These are phyloP conservation scores for Aspergillus mulundensis DNA, from an alignment of 495 filamentous ascomycete genomes.

Conservation along the genomic window DNA sequence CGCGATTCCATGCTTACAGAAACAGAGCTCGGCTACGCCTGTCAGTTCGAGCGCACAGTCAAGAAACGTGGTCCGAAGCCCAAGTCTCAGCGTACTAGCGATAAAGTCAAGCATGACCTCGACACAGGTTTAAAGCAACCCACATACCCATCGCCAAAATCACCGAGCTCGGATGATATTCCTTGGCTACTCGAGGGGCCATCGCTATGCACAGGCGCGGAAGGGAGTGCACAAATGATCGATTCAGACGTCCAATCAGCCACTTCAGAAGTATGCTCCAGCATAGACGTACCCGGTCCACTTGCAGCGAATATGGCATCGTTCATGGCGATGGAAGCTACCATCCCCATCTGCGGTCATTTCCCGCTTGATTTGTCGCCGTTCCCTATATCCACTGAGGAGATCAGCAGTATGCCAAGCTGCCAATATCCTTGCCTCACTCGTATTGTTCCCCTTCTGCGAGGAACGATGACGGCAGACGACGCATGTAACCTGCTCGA, in stretches of 20 bases:
- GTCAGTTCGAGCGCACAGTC: conserved; percentile 4
- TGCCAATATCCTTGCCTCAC: conserved; percentile 22
- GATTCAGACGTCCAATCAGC: too few relatives aligned
- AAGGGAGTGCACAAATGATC: too few relatives aligned
- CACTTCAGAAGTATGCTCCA: too few relatives aligned
- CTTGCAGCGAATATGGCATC: too few relatives aligned
- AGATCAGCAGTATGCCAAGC: not conserved
- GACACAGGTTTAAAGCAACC: not conserved
- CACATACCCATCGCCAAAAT: not conserved
- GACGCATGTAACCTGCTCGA: conserved; percentile 50
- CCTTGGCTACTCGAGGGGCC: too few relatives aligned
- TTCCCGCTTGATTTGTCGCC: not conserved
- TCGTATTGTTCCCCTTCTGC: conserved; percentile 33
- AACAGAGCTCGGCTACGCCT: not conserved
- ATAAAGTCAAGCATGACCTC: not conserved
- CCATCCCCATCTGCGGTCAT: not conserved
- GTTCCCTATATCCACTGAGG: not conserved
- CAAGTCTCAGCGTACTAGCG: not conserved
- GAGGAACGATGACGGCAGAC: conserved; percentile 32
- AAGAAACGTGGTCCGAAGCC: conserved; percentile 13
- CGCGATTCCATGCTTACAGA: not conserved
- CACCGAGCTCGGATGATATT: not conserved
- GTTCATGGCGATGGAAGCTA: not conserved
- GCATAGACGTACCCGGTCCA: too few relatives aligned
- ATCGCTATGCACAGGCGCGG: too few relatives aligned